These are phyloP conservation scores for button mushroom (Agaricus bisporus) DNA, from an alignment of 768 basidiomycete species.

Conservation along the genomic window DNA sequence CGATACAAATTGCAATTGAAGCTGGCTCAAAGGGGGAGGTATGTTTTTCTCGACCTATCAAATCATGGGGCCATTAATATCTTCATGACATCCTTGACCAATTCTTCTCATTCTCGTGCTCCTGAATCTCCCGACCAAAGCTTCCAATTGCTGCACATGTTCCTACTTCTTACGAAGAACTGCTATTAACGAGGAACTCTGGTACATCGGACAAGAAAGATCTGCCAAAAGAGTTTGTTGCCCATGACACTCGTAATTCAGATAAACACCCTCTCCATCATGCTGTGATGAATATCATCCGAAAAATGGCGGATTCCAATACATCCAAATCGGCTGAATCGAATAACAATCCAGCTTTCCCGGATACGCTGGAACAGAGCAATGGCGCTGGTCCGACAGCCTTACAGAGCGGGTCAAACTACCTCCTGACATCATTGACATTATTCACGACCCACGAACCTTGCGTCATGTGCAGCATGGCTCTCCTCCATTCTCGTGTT, in stretches of 20 bases:
- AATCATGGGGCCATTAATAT: slow-evolving; percentile 1
- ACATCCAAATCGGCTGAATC: slow-evolving; percentile 17
- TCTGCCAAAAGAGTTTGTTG: slow-evolving; percentile 36
- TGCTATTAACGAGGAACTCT: slow-evolving; percentile 14
- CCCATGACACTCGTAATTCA: slow-evolving; percentile 66
- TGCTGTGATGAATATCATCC: slow-evolving; percentile 72
- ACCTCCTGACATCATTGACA: slow-evolving; percentile 79
- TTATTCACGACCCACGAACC: slow-evolving; percentile 95
- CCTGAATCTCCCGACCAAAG: slow-evolving; percentile 27
- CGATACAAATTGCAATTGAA: slow-evolving; percentile 42
- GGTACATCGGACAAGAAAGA: slow-evolving; percentile 7
- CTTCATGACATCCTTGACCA: slow-evolving; percentile 1
- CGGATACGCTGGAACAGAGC: slow-evolving; percentile 4
- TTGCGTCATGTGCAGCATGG: slow-evolving; percentile 98
- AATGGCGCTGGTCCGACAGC: slow-evolving; percentile 11
- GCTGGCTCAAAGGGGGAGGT: slow-evolving; percentile 57
- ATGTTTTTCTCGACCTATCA: slow-evolving; percentile 13
- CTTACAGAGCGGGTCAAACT: slow-evolving; percentile 62
- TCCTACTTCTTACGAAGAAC: slow-evolving; percentile 41
- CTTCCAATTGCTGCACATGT: slow-evolving; percentile 74
- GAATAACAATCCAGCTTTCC: slow-evolving; percentile 2
- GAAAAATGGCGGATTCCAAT: slow-evolving; percentile 55
- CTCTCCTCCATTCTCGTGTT: slow-evolving; percentile 90
- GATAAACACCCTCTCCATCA: slow-evolving; percentile 78
- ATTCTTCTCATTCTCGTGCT: neutral